Evolutionary conservation across 202 grass and related monocot genomes (phyloP).

Genomic region (Elaeis oleifera): DNA sequence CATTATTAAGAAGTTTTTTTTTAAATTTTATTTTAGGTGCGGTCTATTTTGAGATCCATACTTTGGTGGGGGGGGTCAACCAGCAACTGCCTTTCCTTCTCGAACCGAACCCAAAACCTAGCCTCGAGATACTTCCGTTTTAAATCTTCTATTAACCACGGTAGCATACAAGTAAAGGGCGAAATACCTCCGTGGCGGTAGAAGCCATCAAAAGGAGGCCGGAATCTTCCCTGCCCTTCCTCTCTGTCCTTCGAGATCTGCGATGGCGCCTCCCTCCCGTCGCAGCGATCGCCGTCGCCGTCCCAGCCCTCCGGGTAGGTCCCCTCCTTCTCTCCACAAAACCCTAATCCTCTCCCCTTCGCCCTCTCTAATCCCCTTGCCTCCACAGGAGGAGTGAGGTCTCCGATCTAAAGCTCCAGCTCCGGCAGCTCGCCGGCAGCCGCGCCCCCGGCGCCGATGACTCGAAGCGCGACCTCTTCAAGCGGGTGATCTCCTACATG

Average conservation of each 20-base stretch:
- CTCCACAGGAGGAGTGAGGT: conserved; percentile 88
- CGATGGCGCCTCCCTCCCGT: conserved; percentile 60
- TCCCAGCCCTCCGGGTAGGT: conserved; percentile 75
- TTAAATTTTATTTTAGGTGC: too few species aligned
- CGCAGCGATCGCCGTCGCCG: conserved; percentile 76
- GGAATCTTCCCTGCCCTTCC: too few species aligned
- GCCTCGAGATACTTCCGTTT: too few species aligned
- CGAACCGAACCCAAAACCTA: too few species aligned
- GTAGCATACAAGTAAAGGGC: too few species aligned
- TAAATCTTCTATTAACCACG: too few species aligned
- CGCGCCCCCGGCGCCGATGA: conserved; percentile 72
- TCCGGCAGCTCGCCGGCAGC: conserved; percentile 82
- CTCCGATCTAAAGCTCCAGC: conserved; percentile 93
- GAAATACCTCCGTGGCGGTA: too few species aligned
- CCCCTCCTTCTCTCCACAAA: not conserved
- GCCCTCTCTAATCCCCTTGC: not conserved
- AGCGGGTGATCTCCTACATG: conserved; percentile 99
- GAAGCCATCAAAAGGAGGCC: too few species aligned
- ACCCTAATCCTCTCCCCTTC: conserved; percentile 27
- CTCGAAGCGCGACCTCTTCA: conserved; percentile 81
- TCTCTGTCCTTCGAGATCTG: conserved; percentile 23
- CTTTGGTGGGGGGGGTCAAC: too few species aligned
- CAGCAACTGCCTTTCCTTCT: too few species aligned
- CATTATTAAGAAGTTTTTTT: too few species aligned
- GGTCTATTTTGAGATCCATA: too few species aligned